Base-by-base conservation (phyloP, 352 stramenopile genomes). In the Phytophthora citrophthora region DNA sequence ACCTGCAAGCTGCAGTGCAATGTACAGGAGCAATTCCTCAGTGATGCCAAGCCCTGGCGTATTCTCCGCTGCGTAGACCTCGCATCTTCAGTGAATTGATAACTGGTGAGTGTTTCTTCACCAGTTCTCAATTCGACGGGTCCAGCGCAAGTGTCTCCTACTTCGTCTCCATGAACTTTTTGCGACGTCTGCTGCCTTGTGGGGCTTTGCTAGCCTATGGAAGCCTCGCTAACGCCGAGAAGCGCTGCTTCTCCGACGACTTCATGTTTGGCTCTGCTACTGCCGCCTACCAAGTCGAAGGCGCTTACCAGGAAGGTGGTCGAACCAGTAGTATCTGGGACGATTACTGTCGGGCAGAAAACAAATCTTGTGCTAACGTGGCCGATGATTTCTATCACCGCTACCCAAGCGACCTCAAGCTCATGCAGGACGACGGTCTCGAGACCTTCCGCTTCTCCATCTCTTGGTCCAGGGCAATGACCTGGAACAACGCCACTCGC, bases 381-480 rank as follows among this genome's bases (percentile, higher is more conserved):
- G 91, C 91, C 2, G 92, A 89, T 67, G 92, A 98, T 78, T 90
- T 97, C 58, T 98, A 97, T 65, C 81, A 97, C 75, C 74, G 78
- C 50, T 96, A 88, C 63, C 66, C 90, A 36, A 69, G 97, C 40
- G 96, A 99, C 72, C 80, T 99, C 31, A 56, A 86, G 58, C 69
- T 98, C 18, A 97, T 98, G 90, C 81, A 91, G 54, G 68, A 78
- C 8, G 29, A 54, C 31, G 92, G 90, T 23, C 60, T 98, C 13
- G 88, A 95, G 65, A 81, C 86, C n/a, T 99, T 97, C 72, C 85
- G 95, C 5, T 73, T 73, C 38, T 74, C 88, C 3, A 85, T 98
- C 57, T 80, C 90, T 5, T 98, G 94, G 94, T 78, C 88, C 29
- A 71, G 93, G 31, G 93, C 98, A 40, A 77, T 97, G 53, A 94